phyloP scores from a whole-genome alignment of 192 early-diverging fungal genomes.

The Coemansia sp. region DNA sequence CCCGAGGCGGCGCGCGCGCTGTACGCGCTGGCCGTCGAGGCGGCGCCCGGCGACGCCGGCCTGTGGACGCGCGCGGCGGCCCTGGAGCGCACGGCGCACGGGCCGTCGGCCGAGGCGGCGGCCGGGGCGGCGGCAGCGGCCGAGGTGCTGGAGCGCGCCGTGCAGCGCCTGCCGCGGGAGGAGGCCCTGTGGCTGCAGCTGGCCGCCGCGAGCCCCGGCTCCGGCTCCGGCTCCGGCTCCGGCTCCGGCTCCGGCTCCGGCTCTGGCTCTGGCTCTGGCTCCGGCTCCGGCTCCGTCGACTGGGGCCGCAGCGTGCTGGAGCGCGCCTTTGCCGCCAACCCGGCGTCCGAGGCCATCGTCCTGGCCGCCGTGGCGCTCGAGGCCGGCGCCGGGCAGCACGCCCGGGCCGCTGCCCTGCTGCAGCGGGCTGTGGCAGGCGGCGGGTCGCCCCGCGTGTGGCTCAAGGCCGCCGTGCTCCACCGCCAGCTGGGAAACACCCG shows the following conservation, averaged over 20 bases:
- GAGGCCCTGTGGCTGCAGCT: conserved; percentile 84
- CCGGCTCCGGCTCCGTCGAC: no score
- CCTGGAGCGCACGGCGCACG: conserved; percentile 78
- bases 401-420: conserved; percentile 73
- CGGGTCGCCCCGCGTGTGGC: conserved; percentile 76
- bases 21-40: conserved; percentile 74
- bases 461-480: conserved; percentile 89
- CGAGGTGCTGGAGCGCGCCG: conserved; percentile 78
- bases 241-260: no score
- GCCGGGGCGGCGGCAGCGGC: conserved; percentile 71
- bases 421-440: conserved; percentile 60
- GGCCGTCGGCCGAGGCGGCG: conserved; percentile 57
- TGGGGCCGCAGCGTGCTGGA: conserved; percentile 83
- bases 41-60: conserved; percentile 72
- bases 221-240: no score
- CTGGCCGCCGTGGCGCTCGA: conserved; percentile 96
- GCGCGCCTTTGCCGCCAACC: conserved; percentile 87
- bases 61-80: conserved; percentile 86
- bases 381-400: conserved; percentile 78
- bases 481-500: conserved; percentile 66
- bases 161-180: conserved; percentile 84
- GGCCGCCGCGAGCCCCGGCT: background rate
- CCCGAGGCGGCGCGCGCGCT: conserved; percentile 84
- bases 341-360: conserved; percentile 89
- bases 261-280: no score